Base-by-base conservation (phyloP, 805 yeast genomes). In the Metschnikowia lunata region DNA sequence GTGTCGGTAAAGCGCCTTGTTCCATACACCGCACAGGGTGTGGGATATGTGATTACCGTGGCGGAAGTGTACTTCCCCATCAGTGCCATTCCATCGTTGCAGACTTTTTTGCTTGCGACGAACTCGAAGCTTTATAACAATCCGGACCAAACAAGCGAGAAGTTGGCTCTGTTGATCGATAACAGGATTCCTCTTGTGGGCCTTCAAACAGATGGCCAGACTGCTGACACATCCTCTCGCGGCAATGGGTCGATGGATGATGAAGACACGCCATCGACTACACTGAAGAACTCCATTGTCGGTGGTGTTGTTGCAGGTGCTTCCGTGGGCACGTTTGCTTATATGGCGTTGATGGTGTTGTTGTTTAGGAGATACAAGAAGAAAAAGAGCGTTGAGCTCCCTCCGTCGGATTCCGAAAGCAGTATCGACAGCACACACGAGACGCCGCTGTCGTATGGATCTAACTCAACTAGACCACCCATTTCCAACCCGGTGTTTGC, bases 221-320 rank as follows among this genome's bases (percentile, higher is more conserved):
- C 44, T 15, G 36, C 50, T 5, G 40, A 46, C 10, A 41, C 34
- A 18, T 28, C 40, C 7, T 36, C 47, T n/a, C 15, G 39, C 26
- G 58, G 61, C 41, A 57, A 60, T 43, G 74, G 74, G 1, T 69
- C 75, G 1, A 58, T 67, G 46, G 77, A 66, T 46, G 77, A 66
- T 46, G 42, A 33, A 8, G 32, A 48, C 4, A 42, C 55, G 6
- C 29, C 40, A 11, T 13, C 37, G 2, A 18, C 23, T 18, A 28
- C 28, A 26, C 43, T 52, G 26, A 55, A 61, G 43, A 63, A 64
- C 43, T 71, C 67, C 37, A 74, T 74, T 49, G 74, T 87, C 23
- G 83, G 85, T 26, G 96, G 95, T 31, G 78, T 89, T 42, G 82
- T 91, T 11, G 74, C 88, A 34, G 97, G 97, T 37, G 81, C 95